Conservation (phyloP, 192 early-diverging fungal genomes). For the Helicostylum pulchrum region DNA sequence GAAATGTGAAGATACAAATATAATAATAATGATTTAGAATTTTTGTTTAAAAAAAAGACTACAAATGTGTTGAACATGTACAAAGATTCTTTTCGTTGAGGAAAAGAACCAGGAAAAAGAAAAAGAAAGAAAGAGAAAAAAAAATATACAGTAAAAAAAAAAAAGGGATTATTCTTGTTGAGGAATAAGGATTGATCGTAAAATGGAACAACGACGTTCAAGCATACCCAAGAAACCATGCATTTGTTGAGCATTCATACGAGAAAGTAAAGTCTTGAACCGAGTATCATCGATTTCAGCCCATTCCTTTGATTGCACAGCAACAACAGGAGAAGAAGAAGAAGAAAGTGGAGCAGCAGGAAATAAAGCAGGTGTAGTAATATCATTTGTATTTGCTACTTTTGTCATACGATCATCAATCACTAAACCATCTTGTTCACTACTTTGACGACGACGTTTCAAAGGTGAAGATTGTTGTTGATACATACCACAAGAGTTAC, state of each 20-base stretch:
- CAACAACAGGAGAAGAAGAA: background rate
- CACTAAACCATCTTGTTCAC: background rate
- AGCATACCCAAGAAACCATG: slow-evolving; percentile 52
- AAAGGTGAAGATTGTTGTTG: slow-evolving; percentile 39
- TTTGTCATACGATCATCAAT: background rate
- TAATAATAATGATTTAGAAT: background rate
- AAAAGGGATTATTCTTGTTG: slow-evolving; percentile 3
- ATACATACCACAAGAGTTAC: slow-evolving; percentile 65
- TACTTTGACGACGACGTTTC: slow-evolving; percentile 33
- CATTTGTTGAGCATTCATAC: slow-evolving; percentile 53
- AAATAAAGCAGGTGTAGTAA: slow-evolving; percentile 6
- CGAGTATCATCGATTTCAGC: slow-evolving; percentile 32
- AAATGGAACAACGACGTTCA: slow-evolving; percentile 50
- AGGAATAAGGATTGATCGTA: slow-evolving; percentile 27
- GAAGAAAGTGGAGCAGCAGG: slow-evolving; percentile 1
- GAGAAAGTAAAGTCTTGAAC: slow-evolving; percentile 26
- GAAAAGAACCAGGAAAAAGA: slow-evolving; percentile 1
- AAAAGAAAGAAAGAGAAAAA: slow-evolving; percentile 2
- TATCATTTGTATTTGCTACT: background rate
- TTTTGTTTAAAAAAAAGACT: background rate
- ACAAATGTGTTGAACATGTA: slow-evolving; percentile 20
- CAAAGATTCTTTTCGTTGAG: slow-evolving; percentile 2
- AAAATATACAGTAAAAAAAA: slow-evolving; percentile 8
- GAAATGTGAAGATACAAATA: too few species aligned
- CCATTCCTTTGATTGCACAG: slow-evolving; percentile 27